These are phyloP conservation scores for Symmetrospora coprosmae DNA, from an alignment of 768 basidiomycete genomes.

Conservation along the genomic window DNA sequence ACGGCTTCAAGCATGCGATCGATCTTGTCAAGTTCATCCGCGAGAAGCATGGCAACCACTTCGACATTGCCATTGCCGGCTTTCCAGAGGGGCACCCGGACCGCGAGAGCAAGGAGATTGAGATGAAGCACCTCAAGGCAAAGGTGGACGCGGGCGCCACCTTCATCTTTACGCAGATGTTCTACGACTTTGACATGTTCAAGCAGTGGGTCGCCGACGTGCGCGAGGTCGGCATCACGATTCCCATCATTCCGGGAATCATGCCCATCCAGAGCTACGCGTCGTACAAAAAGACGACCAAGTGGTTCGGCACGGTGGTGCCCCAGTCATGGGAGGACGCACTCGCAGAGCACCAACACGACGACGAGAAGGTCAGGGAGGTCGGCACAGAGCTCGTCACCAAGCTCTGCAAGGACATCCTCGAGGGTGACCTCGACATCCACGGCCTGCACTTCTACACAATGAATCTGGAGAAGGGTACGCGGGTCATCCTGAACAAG, in stretches of 20 bases:
- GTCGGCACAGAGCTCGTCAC: constrained; percentile 89
- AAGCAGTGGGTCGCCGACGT: constrained; percentile 64
- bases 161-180: constrained; percentile 89
- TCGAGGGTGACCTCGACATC: constrained; percentile 65
- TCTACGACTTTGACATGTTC: constrained; percentile 89
- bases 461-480: constrained; percentile 87
- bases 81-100: constrained; percentile 71
- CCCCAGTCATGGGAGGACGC: constrained; percentile 53
- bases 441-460: constrained; percentile 88
- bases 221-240: constrained; percentile 54
- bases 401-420: constrained; percentile 78
- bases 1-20: constrained; percentile 64
- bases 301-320: constrained; percentile 67
- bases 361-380: constrained; percentile 87
- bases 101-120: constrained; percentile 44
- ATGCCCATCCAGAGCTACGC: constrained; percentile 97
- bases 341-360: constrained; percentile 66
- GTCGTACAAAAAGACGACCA: constrained; percentile 77
- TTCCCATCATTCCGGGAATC: constrained; percentile 85
- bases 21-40: constrained; percentile 87
- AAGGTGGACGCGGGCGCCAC: constrained; percentile 93
- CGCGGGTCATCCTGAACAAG: constrained; percentile 86
- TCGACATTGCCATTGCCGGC: constrained; percentile 64
- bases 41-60: constrained; percentile 64
- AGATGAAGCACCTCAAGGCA: constrained; percentile 51